Evolutionary conservation across 805 yeast genomes (phyloP), one percentile per base, ranked within the genome.

Genomic region (Grigorovia humatica): DNA sequence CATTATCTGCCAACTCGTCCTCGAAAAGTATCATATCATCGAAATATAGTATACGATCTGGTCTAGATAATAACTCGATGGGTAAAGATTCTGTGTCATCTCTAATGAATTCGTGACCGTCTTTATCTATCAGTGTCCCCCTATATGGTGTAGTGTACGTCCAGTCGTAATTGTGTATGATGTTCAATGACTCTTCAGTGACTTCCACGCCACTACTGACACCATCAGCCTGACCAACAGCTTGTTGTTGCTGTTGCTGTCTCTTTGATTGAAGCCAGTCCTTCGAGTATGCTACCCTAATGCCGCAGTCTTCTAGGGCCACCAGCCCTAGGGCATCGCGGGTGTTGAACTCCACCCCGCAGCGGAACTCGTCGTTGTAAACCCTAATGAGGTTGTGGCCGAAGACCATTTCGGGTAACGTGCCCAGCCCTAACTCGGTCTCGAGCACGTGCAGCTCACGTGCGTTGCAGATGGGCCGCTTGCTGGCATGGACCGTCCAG

Each of bases 381-480:
- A 89, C 63, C 48, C 74, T 76, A 11, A 89, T 80, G 52, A 69
- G 68, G 63, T 86, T 90, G 58, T 86, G 80, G 9, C 98, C 98
- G 70, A 93, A 93, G 6, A 93, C 89, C 98, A 93, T 93, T 66
- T 93, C 99, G 0, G 99, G 99, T 44, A 91, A 69, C 0, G 98
- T 96, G 8, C 46, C 43, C 55, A 91, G 79, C 15, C 81, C 81
- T 50, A 84, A 75, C 4, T 77, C 78, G 13, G 59, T 65, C 54
- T 81, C 85, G 61, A 83, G 76, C 2, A 68, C 68, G 52, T 88
- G 96, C 52, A 91, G 77, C 62, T 89, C 96, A 1, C 67, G 72
- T 1, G 89, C 74, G 57, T 78, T 83, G 54, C 88, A 70, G 46
- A 91, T 91, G 1, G 98, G 95, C 48, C 78, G 78, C 64, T 88